Evolutionary conservation across 208 protist genomes (phyloP), one percentile per base, ranked within the genome.

Genomic region (Leishmania lainsoni): DNA sequence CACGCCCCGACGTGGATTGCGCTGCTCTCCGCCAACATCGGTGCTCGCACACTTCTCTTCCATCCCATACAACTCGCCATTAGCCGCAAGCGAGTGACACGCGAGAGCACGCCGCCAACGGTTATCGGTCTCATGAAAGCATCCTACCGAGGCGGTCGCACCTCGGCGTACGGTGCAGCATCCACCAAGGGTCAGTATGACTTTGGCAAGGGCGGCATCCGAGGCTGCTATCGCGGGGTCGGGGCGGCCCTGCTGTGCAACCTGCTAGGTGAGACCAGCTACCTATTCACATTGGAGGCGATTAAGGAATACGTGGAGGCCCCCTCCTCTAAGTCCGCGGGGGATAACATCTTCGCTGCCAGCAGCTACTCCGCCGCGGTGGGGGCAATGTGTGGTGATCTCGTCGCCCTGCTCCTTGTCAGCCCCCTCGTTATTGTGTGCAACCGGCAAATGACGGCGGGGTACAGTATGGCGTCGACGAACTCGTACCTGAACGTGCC

Each of bases 371-470:
- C 86, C 59, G 83, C 89, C 17, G 92, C 94, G 16, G 63, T 89
- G 0, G 92, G 92, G 10, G 94, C 92, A 29, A 93, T 97, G 92
- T 86, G 80, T 54, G 94, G 91, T 16, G 93, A 96, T 69, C 68
- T 92, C 22, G 90, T 90, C 49, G 74, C 94, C 20, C 87, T 96
- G 29, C 70, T 93, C 35, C 72, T 95, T 71, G 84, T 92, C 70
- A 94, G 91, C 1, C 94, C 94, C 0, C 73, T 95, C 9, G 87
- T 89, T 29, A 86, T 97, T 35, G 86, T 96, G 52, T 89, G 84
- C 75, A 95, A 95, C 77, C 84, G 92, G 5, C 94, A 97, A 80
- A 94, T 97, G 89, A 97, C 94, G 29, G 88, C 94, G 61, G 88
- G 86, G 4, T 96, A 94, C 71, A 92, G 94, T 45, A 91, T 97